Conservation (phyloP, 805 yeast genomes). For the Debaryomyces prosopidis region DNA sequence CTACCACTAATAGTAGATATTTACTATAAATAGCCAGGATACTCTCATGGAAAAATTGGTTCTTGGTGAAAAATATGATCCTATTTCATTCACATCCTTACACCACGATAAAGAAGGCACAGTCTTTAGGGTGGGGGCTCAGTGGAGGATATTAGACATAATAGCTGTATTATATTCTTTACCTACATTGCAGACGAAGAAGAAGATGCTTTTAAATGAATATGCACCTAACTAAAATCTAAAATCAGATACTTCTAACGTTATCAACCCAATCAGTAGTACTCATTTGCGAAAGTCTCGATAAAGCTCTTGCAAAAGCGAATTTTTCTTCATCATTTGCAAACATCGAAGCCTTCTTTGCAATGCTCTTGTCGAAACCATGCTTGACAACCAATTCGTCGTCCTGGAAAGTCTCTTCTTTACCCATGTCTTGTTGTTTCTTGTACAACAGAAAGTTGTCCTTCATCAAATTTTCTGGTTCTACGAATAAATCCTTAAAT, state of each 20-base stretch:
- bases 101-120: too few species aligned
- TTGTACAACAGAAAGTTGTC: conserved; percentile 46
- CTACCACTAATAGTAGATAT: too few species aligned
- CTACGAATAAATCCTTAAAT: conserved; percentile 82
- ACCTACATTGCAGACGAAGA: too few species aligned
- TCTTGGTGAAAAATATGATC: too few species aligned
- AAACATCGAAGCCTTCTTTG: conserved; percentile 73
- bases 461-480: conserved; percentile 61
- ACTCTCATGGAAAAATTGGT: too few species aligned
- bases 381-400: conserved; percentile 71
- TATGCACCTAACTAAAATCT: background rate
- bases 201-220: background rate
- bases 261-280: conserved; percentile 87
- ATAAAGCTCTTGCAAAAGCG: conserved; percentile 94
- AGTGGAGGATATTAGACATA: too few species aligned
- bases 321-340: conserved; percentile 92
- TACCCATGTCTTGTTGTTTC: conserved; percentile 36
- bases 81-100: too few species aligned
- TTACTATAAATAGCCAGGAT: too few species aligned
- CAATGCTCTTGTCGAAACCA: conserved; percentile 73
- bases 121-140: too few species aligned
- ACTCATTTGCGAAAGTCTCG: conserved; percentile 91
- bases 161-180: too few species aligned
- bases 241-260: conserved; percentile 8
- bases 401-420: conserved; percentile 44